Evolutionary conservation across 768 basidiomycete species (phyloP).

Genomic region (Russula earlei): DNA sequence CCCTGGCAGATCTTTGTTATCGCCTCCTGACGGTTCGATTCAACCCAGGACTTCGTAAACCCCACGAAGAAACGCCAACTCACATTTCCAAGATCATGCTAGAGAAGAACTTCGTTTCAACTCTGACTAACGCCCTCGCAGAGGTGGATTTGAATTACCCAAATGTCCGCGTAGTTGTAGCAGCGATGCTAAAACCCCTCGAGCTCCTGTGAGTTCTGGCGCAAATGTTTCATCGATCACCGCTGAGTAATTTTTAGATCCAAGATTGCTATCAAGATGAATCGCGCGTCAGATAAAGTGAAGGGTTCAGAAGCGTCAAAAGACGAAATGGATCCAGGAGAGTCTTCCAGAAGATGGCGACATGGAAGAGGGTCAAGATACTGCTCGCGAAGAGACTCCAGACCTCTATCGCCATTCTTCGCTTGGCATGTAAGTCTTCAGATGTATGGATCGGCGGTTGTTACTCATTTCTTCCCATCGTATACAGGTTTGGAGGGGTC

Average conservation of each 20-base stretch:
- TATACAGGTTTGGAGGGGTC: constrained; percentile 63
- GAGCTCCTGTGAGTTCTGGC: constrained; percentile 66
- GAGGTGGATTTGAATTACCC: constrained; percentile 97
- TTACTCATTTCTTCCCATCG: neutral
- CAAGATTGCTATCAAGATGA: constrained; percentile 98
- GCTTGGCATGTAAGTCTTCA: constrained; percentile 71
- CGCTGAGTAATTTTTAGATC: constrained; percentile 47
- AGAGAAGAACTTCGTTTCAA: constrained; percentile 91
- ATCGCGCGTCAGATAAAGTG: constrained; percentile 56
- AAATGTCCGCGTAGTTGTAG: constrained; percentile 76
- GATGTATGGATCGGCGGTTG: neutral
- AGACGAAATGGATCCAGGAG: constrained; percentile 38
- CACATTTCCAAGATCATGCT: constrained; percentile 97
- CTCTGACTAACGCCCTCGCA: constrained; percentile 76
- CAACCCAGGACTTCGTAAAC: constrained; percentile 40
- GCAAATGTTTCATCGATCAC: neutral
- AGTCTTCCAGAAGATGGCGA: constrained; percentile 40
- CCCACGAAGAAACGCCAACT: constrained; percentile 67
- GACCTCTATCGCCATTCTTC: constrained; percentile 96
- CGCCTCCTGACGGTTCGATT: constrained; percentile 77
- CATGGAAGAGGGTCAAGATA: constrained; percentile 52
- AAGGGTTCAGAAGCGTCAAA: constrained; percentile 45
- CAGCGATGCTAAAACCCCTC: constrained; percentile 78
- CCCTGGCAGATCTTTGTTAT: constrained; percentile 79
- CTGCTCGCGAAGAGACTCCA: constrained; percentile 72